Conservation (phyloP, 2,329 filamentous ascomycete genomes). For the Colletotrichum orbiculare region DNA sequence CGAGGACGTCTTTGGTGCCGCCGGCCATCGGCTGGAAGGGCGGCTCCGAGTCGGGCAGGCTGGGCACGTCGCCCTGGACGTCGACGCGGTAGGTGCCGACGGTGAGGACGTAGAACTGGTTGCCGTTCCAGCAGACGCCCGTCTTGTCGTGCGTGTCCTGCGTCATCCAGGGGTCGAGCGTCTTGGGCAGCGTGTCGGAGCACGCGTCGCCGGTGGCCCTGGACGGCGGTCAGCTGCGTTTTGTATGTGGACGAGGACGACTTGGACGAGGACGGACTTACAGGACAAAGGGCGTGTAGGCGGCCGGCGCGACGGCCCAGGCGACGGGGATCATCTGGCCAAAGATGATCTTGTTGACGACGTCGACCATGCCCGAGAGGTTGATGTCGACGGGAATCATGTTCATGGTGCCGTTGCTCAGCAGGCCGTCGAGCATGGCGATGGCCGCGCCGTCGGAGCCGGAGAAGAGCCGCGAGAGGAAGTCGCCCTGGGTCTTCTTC, state of each 20-base stretch:
- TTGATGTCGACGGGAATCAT: constrained; percentile 18
- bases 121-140: constrained; percentile 19
- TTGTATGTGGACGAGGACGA: too few species aligned
- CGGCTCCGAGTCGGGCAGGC: constrained; percentile 1
- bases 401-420: constrained; percentile 18
- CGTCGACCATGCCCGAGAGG: constrained; percentile 3
- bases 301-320: constrained; percentile 7
- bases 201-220: constrained; percentile 19
- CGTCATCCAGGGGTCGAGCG: constrained; percentile 15
- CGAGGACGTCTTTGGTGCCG: constrained; percentile 10
- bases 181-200: constrained; percentile 14
- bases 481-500: constrained; percentile 21
- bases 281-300: constrained; percentile 7
- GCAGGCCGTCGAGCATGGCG: constrained; percentile 3
- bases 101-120: constrained; percentile 21
- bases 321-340: constrained; percentile 28
- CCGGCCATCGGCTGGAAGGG: constrained; percentile 9
- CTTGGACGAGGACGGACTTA: neutral
- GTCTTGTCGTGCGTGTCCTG: constrained; percentile 14
- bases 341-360: constrained; percentile 7
- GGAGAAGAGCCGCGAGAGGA: constrained; percentile 6
- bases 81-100: constrained; percentile 1
- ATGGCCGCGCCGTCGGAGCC: constrained; percentile 2
- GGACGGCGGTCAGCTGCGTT: too few species aligned
- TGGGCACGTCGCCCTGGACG: neutral